Conservation (phyloP, 225 moss, liverwort and hornwort species). For the Marchantia polymorpha region DNA sequence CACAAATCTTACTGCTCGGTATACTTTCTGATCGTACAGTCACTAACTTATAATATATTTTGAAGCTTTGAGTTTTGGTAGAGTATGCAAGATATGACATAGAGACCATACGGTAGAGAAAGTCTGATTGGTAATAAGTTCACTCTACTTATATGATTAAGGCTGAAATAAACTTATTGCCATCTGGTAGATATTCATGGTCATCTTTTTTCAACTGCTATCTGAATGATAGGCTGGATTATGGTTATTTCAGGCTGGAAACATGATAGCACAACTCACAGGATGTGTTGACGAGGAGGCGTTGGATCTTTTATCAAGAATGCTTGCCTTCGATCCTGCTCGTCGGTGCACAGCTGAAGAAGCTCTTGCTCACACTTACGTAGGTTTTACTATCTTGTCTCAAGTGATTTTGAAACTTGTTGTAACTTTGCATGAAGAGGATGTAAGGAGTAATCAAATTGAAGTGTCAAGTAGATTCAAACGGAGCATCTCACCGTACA, state of each 20-base stretch:
- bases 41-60: too few relatives aligned
- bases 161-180: too few relatives aligned
- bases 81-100: too few relatives aligned
- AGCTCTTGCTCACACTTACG: conserved; percentile 82
- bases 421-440: not conserved
- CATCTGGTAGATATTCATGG: not conserved
- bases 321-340: conserved; percentile 93
- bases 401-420: not conserved
- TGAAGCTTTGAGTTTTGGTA: too few relatives aligned
- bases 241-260: conserved; percentile 61
- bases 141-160: too few relatives aligned
- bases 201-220: not conserved
- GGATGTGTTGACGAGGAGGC: conserved; percentile 82
- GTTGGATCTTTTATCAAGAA: conserved; percentile 76
- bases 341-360: conserved; percentile 94
- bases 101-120: too few relatives aligned
- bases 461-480: not conserved
- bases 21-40: too few relatives aligned
- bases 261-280: conserved; percentile 57
- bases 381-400: conserved; percentile 33
- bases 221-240: not conserved
- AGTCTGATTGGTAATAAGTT: too few relatives aligned
- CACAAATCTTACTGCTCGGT: too few relatives aligned
- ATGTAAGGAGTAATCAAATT: not conserved
- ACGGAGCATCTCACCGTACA: too few relatives aligned